Percentiles rank a stretch among this genome's conserved stretches.
Evolutionary conservation across 495 filamentous ascomycete species (phyloP).

Genomic region (Penicillium egyptiacum): DNA sequence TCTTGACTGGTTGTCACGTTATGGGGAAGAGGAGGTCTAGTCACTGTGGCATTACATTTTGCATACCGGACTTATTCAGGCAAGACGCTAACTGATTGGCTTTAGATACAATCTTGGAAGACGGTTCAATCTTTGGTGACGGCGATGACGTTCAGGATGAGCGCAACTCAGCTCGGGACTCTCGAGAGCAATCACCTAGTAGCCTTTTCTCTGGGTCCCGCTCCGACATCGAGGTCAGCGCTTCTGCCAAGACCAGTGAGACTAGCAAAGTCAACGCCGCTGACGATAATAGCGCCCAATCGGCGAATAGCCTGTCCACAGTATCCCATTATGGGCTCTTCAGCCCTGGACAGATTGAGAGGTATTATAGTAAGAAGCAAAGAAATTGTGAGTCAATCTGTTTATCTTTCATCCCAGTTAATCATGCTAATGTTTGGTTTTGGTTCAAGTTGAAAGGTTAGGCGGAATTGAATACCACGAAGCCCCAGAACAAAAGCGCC

Average conservation of each 20-base stretch:
- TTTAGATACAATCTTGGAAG: background rate
- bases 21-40: slow-evolving; percentile 4
- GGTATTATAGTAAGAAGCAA: background rate
- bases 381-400: background rate
- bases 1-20: slow-evolving; percentile 30
- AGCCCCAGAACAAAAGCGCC: background rate
- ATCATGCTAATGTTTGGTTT: background rate
- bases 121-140: background rate
- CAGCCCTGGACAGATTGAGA: background rate
- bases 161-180: background rate
- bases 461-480: background rate
- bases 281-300: slow-evolving; percentile 1
- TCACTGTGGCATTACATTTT: background rate
- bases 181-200: slow-evolving; percentile 4
- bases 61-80: background rate
- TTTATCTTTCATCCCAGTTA: background rate
- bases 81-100: background rate
- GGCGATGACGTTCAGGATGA: background rate
- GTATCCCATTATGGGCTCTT: background rate
- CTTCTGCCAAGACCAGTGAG: background rate
- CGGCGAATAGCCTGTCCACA: background rate
- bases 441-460: background rate
- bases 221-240: slow-evolving; percentile 2
- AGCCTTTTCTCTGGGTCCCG: background rate
- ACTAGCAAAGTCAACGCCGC: background rate